Conservation (phyloP, 2,329 filamentous ascomycete species). For the Hypoxylon sp. region DNA sequence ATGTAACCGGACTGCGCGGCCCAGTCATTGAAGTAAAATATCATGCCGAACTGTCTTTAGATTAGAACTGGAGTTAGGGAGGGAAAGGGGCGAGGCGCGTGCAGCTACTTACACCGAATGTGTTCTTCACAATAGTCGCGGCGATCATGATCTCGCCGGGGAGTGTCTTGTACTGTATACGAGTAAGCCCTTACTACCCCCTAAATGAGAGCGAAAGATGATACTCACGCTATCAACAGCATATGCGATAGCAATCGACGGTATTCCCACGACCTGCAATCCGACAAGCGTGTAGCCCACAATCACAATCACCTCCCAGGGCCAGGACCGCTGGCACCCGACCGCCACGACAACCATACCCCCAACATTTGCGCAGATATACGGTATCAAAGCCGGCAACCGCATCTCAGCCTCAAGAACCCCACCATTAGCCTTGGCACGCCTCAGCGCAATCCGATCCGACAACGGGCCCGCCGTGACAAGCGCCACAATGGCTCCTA, state of each 20-base stretch:
- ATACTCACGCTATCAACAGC: conserved; percentile 65
- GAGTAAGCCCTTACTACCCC: conserved; percentile 11
- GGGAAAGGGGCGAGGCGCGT: not conserved
- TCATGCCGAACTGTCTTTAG: conserved; percentile 52
- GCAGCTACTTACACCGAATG: conserved; percentile 55
- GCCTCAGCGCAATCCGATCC: conserved; percentile 59
- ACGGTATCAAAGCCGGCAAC: conserved; percentile 60
- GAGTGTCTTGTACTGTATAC: conserved; percentile 68
- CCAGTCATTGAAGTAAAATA: conserved; percentile 54
- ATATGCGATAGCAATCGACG: conserved; percentile 70
- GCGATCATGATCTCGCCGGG: conserved; percentile 72
- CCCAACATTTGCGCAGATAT: conserved; percentile 59
- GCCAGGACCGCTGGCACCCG: conserved; percentile 63
- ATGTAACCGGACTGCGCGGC: conserved; percentile 48
- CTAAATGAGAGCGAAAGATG: not conserved
- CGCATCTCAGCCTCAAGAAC: conserved; percentile 64
- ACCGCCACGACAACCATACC: conserved; percentile 63
- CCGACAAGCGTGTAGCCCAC: conserved; percentile 59
- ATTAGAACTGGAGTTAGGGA: not conserved
- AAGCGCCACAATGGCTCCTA: conserved; percentile 59
- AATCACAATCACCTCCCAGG: conserved; percentile 62
- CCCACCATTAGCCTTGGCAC: conserved; percentile 58
- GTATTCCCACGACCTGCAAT: conserved; percentile 62
- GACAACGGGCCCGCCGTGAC: conserved; percentile 60
- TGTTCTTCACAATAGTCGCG: conserved; percentile 75